Evolutionary conservation across 768 basidiomycete species (phyloP).

Genomic region (Auricularia auricula-judae): DNA sequence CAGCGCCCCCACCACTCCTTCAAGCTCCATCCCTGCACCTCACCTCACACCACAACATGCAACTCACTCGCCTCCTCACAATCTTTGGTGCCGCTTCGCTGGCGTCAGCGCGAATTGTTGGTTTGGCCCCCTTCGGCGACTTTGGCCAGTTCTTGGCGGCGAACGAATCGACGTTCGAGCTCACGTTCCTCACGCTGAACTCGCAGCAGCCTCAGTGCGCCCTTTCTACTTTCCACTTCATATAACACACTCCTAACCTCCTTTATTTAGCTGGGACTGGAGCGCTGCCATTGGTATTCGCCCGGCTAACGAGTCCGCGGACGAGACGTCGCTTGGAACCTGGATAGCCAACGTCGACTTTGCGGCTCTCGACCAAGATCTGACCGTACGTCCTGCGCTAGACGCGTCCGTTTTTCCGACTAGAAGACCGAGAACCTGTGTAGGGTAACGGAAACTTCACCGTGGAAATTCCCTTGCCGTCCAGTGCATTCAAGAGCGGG

Average conservation of each 20-base stretch:
- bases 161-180: neutral
- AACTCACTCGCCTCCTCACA: neutral
- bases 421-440: neutral
- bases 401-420: neutral
- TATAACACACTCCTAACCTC: neutral
- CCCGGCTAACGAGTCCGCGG: neutral
- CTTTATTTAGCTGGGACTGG: neutral
- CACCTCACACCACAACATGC: neutral
- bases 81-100: neutral
- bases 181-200: neutral
- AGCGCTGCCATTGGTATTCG: neutral
- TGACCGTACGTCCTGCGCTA: neutral
- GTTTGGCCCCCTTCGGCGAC: neutral
- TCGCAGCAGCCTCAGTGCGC: neutral
- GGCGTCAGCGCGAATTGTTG: neutral
- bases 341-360: neutral
- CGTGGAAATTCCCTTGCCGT: neutral
- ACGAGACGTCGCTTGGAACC: neutral
- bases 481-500: neutral
- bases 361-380: neutral
- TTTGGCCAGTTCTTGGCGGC: neutral
- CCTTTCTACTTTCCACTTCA: neutral
- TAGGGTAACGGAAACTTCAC: neutral
- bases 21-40: neutral
- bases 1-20: neutral